A percentile compares a stretch with the other conserved stretches of the same genome.
Conservation (phyloP, 352 stramenopile genomes). For the Pythium guiyangense region DNA sequence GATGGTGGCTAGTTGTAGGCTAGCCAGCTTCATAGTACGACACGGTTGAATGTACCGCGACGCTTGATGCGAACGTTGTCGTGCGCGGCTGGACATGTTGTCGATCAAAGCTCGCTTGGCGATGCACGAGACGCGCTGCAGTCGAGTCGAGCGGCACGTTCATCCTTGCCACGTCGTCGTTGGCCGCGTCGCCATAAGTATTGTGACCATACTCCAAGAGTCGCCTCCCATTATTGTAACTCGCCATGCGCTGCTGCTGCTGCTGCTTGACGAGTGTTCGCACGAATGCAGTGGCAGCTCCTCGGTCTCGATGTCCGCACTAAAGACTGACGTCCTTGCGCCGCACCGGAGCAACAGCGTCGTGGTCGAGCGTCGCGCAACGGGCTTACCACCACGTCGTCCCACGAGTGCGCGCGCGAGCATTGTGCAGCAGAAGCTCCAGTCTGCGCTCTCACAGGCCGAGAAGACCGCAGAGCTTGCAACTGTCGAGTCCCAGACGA, state of each 20-base stretch:
- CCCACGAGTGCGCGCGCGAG: slow-evolving; percentile 25
- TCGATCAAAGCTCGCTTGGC: slow-evolving; percentile 26
- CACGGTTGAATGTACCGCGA: slow-evolving; percentile 19
- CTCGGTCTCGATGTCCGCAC: slow-evolving; percentile 6
- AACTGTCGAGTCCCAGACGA: slow-evolving; percentile 11
- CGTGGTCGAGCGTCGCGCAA: not conserved
- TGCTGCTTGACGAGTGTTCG: too few relatives aligned
- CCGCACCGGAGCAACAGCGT: slow-evolving; percentile 1
- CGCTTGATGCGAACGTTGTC: slow-evolving; percentile 30
- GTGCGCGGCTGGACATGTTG: slow-evolving; percentile 20
- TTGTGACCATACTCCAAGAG: too few relatives aligned
- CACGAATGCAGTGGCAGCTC: too few relatives aligned
- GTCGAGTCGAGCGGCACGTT: slow-evolving; percentile 15
- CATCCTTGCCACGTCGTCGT: slow-evolving; percentile 18
- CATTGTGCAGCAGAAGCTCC: slow-evolving; percentile 61
- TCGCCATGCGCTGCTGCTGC: too few relatives aligned
- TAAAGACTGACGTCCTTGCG: slow-evolving; percentile 5
- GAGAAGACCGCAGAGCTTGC: slow-evolving; percentile 36
- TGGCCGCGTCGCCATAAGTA: not conserved
- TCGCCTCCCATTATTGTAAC: too few relatives aligned
- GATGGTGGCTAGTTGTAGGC: not conserved
- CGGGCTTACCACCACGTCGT: slow-evolving; percentile 1
- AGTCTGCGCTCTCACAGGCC: slow-evolving; percentile 45
- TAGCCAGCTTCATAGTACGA: not conserved
- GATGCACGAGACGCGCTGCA: slow-evolving; percentile 30